phyloP scores from a whole-genome alignment of 208 protist genomes.

The Angomonas desouzai region DNA sequence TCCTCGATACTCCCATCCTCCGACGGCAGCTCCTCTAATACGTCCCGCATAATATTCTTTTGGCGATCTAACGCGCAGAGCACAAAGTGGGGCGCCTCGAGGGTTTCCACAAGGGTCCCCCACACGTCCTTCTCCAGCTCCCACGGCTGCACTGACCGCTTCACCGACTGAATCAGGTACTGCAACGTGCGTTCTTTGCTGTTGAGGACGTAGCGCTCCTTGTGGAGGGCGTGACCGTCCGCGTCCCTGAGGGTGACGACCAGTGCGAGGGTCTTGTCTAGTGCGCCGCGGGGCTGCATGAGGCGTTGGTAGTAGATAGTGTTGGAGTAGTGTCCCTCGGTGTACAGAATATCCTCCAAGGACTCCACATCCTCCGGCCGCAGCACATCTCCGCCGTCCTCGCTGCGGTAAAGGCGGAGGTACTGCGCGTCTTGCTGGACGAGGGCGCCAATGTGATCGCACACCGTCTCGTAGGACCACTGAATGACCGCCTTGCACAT shows the following conservation, averaged over 20 bases:
- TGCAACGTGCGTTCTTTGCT: slow-evolving; percentile 18
- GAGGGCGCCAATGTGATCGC: slow-evolving; percentile 33
- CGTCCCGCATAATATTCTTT: slow-evolving; percentile 29
- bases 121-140: slow-evolving; percentile 33
- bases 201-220: slow-evolving; percentile 28
- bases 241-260: slow-evolving; percentile 43
- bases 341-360: slow-evolving; percentile 28
- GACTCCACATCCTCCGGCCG: slow-evolving; percentile 12
- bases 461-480: slow-evolving; percentile 51
- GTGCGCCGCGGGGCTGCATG: slow-evolving; percentile 21
- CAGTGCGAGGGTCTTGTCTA: slow-evolving; percentile 18
- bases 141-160: slow-evolving; percentile 28
- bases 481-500: slow-evolving; percentile 29
- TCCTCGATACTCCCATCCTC: slow-evolving; percentile 13
- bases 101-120: slow-evolving; percentile 26
- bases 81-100: slow-evolving; percentile 29
- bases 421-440: slow-evolving; percentile 33
- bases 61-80: slow-evolving; percentile 31
- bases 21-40: slow-evolving; percentile 41
- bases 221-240: slow-evolving; percentile 43
- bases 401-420: slow-evolving; percentile 54
- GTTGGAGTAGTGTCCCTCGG: slow-evolving; percentile 22
- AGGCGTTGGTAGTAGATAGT: slow-evolving; percentile 41
- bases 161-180: slow-evolving; percentile 25
- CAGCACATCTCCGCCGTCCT: slow-evolving; percentile 14